Base-by-base conservation (phyloP, 1,284 basidiomycete species). In the Erythrobasidium hasegawianum region DNA sequence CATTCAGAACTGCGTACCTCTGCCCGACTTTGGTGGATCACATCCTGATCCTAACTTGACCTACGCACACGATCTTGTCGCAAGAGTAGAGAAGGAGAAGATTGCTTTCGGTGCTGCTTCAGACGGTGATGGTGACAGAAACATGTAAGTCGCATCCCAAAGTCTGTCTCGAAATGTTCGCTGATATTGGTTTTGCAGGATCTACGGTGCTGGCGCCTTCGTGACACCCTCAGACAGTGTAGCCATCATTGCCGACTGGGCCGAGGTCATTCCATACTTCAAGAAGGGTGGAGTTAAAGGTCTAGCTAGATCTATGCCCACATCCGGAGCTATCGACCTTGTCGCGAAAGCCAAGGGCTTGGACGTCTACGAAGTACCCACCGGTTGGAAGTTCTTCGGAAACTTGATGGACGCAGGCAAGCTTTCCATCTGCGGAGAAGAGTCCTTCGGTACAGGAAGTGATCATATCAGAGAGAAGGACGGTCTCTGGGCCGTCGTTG, bases 391-490 rank as follows among this genome's bases (percentile, higher is more conserved):
- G 80, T 98, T 98, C 85, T 98, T 98, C 76, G 96, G 95, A 60
- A 98, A 98, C 81, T 83, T 98, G 71, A 98, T 98, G 95, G 95
- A 98, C 78, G 95, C 96, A 50, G 94, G 93, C 0, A 84, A 90
- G 50, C 84, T 98, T 45, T 97, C 93, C 57, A 97, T 98, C 77
- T 98, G 95, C 75, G 95, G 95, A 72, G 95, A 98, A 78, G 95
- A 98, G 81, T 94, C 90, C 10, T 98, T 98, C 78, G 95, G 95
- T 68, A 98, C 95, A n/a, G 95, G 95, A 18, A 97, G 95, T 16
- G 95, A 98, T 80, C 95, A 98, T 80, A 96, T 98, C 74, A 89
- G 95, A 71, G 95, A 98, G 82, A 98, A 98, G 84, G 95, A 98
- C 76, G 95, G 95, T 73, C 81, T 98, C 49, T 98, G 95, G 95